Evolutionary conservation across 345 rosid species (phyloP).

Genomic region (Rhizophora apiculata): DNA sequence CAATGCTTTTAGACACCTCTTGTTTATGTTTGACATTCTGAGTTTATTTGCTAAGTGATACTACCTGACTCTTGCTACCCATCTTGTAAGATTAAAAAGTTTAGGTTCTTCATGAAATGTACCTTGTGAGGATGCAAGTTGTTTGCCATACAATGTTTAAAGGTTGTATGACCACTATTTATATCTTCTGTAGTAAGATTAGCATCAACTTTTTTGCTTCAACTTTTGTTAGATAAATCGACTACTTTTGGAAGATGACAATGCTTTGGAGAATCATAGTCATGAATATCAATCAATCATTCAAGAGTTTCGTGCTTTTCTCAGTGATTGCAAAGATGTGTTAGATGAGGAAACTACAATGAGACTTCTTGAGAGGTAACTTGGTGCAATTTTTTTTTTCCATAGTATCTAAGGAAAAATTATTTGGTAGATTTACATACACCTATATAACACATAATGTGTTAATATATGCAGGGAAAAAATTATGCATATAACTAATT

Average conservation of each 20-base stretch:
- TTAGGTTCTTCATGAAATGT: constrained; percentile 6
- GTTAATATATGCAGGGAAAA: not conserved
- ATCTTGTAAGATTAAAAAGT: not conserved
- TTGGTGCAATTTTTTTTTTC: not conserved
- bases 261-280: constrained; percentile 70
- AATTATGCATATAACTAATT: too few species aligned
- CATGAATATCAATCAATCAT: constrained; percentile 81
- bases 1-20: not conserved
- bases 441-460: not conserved
- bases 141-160: not conserved
- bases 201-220: not conserved
- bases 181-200: constrained; percentile 1
- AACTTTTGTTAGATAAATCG: constrained; percentile 61
- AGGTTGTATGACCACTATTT: constrained; percentile 4
- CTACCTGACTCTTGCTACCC: not conserved
- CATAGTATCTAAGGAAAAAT: not conserved
- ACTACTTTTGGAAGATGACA: constrained; percentile 91
- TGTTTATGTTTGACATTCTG: not conserved
- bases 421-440: not conserved
- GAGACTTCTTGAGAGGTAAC: constrained; percentile 93
- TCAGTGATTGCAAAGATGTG: constrained; percentile 90
- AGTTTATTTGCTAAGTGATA: not conserved
- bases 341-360: constrained; percentile 98
- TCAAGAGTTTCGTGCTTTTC: constrained; percentile 90
- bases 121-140: constrained; percentile 7